Conservation (phyloP, 2,329 filamentous ascomycete genomes). For the Sclerotinia sclerotiorum region DNA sequence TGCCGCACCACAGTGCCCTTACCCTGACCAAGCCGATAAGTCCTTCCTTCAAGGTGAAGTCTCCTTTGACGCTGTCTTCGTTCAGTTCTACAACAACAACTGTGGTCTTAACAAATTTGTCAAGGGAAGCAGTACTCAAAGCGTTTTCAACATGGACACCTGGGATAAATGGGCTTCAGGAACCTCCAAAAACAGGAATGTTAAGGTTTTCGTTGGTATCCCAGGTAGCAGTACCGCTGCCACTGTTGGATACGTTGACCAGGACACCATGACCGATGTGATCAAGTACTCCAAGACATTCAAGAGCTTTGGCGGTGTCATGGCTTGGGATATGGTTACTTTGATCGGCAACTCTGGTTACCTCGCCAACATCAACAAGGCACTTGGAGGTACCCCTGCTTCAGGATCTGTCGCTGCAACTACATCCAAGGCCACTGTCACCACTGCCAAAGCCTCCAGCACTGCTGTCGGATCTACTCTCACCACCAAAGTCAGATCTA, state of each 20-base stretch:
- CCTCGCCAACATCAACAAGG: slow-evolving; percentile 13
- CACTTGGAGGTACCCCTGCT: slow-evolving; percentile 17
- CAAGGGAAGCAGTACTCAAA: slow-evolving; percentile 44
- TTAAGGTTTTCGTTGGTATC: slow-evolving; percentile 60
- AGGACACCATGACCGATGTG: slow-evolving; percentile 47
- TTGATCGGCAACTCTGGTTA: slow-evolving; percentile 41
- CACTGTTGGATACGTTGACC: slow-evolving; percentile 53
- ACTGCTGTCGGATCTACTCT: background rate
- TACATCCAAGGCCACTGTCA: background rate
- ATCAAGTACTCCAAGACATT: slow-evolving; percentile 54
- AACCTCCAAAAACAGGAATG: slow-evolving; percentile 55
- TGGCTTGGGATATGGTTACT: slow-evolving; percentile 68
- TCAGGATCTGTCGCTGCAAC: slow-evolving; percentile 16
- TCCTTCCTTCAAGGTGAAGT: slow-evolving; percentile 55
- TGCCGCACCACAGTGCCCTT: slow-evolving; percentile 66
- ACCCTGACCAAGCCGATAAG: slow-evolving; percentile 59
- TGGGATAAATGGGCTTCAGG: slow-evolving; percentile 65
- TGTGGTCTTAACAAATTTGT: slow-evolving; percentile 57
- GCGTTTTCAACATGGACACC: slow-evolving; percentile 58
- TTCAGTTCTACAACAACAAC: slow-evolving; percentile 46
- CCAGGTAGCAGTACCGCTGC: slow-evolving; percentile 50
- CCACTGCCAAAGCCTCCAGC: background rate
- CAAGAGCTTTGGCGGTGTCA: slow-evolving; percentile 61
- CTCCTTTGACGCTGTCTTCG: slow-evolving; percentile 42
- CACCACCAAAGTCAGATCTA: slow-evolving; percentile 10